A percentile compares a stretch with the other conserved stretches of the same genome.
These are phyloP conservation scores for Dunaliella primolecta DNA, from an alignment of 139 green algal genomes.

Conservation along the genomic window DNA sequence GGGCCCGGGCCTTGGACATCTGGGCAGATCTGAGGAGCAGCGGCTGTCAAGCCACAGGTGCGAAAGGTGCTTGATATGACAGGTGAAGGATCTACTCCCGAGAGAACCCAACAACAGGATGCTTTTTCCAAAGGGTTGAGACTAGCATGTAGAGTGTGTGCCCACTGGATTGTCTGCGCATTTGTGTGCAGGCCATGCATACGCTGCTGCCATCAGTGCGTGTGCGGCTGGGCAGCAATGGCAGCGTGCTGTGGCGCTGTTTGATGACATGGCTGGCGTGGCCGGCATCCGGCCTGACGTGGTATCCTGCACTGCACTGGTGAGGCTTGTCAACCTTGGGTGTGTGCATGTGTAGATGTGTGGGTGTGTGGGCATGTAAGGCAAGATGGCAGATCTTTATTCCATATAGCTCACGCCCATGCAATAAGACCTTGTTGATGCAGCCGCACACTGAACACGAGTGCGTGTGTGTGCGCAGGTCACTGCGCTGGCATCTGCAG, in stretches of 20 bases:
- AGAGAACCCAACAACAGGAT: no score
- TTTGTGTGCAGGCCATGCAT: conserved; percentile 72
- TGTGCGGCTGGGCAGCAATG: conserved; percentile 74
- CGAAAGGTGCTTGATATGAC: not conserved
- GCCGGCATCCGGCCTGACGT: conserved; percentile 76
- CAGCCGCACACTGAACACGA: no score
- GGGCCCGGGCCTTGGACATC: conserved; percentile 64
- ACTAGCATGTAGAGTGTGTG: no score
- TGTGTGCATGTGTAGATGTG: no score
- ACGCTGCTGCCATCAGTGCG: conserved; percentile 77
- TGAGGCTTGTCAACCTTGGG: no score
- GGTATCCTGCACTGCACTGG: conserved; percentile 84
- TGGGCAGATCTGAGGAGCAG: conserved; percentile 76
- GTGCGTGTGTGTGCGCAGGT: not conserved
- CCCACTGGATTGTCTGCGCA: no score
- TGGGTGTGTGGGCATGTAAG: no score
- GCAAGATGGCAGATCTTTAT: no score
- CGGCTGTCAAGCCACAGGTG: conserved; percentile 55
- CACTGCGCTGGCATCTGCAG: conserved; percentile 73
- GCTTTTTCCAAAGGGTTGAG: no score
- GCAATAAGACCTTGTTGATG: no score
- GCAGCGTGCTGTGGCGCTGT: conserved; percentile 68
- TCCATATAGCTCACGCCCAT: no score
- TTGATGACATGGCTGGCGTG: conserved; percentile 77
- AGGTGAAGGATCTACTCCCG: not conserved